Conservation (phyloP, 2,329 filamentous ascomycete genomes). For the Fusarium transvaalense region DNA sequence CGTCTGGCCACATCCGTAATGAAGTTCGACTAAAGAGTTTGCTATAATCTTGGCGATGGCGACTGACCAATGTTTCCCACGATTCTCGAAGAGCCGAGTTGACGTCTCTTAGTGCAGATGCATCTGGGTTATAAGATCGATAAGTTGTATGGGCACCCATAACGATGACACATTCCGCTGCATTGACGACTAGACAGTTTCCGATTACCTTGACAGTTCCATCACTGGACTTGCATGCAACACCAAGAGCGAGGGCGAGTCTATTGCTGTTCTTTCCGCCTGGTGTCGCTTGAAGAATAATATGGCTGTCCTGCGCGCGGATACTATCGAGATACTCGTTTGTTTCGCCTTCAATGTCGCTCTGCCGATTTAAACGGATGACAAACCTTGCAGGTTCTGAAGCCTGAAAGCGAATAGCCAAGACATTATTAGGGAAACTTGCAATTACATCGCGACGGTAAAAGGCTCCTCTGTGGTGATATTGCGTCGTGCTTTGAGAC, state of each 20-base stretch:
- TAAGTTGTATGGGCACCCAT: constrained; percentile 46
- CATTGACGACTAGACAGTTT: constrained; percentile 29
- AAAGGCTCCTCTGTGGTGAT: constrained; percentile 50
- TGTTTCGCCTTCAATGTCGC: constrained; percentile 43
- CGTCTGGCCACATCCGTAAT: constrained; percentile 41
- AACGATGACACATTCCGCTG: constrained; percentile 28
- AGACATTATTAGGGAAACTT: constrained; percentile 56
- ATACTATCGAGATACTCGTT: constrained; percentile 48
- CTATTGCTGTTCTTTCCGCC: constrained; percentile 41
- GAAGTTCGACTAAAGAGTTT: constrained; percentile 30
- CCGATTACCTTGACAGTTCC: constrained; percentile 32
- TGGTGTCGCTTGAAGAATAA: constrained; percentile 38
- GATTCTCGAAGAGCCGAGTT: constrained; percentile 34
- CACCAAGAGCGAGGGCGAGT: constrained; percentile 31
- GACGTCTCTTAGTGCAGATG: constrained; percentile 42
- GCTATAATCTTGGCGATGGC: constrained; percentile 41
- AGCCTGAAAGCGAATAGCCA: constrained; percentile 45
- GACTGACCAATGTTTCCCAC: constrained; percentile 28
- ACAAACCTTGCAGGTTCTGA: constrained; percentile 42
- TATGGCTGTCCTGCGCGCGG: constrained; percentile 28
- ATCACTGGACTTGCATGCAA: constrained; percentile 1
- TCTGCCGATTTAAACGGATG: constrained; percentile 43
- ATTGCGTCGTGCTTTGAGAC: constrained; percentile 55
- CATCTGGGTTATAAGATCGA: constrained; percentile 35
- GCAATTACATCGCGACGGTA: constrained; percentile 56